Conservation (phyloP, 352 stramenopile species). For the Globisporangium cystogenes region DNA sequence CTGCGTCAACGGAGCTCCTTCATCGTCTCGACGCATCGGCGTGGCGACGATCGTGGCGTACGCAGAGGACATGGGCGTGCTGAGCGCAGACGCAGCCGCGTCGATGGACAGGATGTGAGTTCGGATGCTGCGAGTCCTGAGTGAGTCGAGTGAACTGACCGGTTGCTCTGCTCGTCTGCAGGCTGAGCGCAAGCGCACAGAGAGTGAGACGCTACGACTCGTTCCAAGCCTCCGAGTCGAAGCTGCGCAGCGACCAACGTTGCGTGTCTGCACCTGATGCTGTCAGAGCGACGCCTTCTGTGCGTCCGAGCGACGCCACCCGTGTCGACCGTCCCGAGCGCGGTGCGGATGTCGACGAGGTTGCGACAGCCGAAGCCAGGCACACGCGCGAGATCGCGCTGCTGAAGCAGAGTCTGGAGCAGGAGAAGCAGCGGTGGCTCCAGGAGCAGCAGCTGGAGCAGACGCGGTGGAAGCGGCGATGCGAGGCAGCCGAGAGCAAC, state of each 20-base stretch:
- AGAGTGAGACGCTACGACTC: slow-evolving; percentile 2
- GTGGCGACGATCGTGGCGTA: slow-evolving; percentile 28
- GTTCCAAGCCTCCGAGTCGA: neutral
- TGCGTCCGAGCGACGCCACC: neutral
- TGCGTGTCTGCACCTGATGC: neutral
- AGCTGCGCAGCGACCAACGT: neutral
- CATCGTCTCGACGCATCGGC: slow-evolving; percentile 14
- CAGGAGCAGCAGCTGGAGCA: slow-evolving; percentile 44
- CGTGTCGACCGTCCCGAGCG: neutral
- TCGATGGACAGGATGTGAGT: slow-evolving; percentile 9
- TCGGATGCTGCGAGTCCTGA: neutral
- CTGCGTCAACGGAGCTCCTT: neutral
- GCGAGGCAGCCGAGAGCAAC: slow-evolving; percentile 48
- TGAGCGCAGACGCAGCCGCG: slow-evolving; percentile 7
- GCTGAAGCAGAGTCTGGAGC: slow-evolving; percentile 27
- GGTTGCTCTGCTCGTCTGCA: neutral
- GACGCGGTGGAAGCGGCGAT: slow-evolving; percentile 43
- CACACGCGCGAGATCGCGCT: slow-evolving; percentile 13
- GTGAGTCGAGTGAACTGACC: neutral
- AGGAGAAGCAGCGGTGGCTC: slow-evolving; percentile 33
- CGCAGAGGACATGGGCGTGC: slow-evolving; percentile 28
- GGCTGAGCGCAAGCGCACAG: neutral
- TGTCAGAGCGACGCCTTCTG: neutral
- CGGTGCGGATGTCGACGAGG: neutral
- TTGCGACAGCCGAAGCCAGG: neutral